Evolutionary conservation across 2,329 filamentous ascomycete species (phyloP).

Genomic region (Chrysoporthe cubensis): DNA sequence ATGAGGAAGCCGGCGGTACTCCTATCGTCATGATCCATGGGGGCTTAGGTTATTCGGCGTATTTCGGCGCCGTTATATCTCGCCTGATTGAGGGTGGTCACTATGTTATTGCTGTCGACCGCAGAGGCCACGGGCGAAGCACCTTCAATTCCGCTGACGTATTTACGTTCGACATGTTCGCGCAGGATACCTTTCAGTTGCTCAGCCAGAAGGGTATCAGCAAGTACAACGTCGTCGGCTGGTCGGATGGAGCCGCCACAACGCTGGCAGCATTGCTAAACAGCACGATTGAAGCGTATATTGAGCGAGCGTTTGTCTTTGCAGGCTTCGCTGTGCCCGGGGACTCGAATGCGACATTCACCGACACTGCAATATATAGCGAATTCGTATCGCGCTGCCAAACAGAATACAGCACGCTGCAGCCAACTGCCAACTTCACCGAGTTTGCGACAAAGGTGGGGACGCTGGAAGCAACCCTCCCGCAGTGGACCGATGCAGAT

Average conservation of each 20-base stretch:
- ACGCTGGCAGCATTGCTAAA: conserved; percentile 43
- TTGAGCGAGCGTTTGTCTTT: conserved; percentile 47
- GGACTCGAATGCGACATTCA: conserved; percentile 43
- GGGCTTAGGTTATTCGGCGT: conserved; percentile 47
- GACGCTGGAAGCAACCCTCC: conserved; percentile 43
- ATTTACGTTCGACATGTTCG: conserved; percentile 46
- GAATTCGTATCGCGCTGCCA: conserved; percentile 41
- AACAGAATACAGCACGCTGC: conserved; percentile 41
- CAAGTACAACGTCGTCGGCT: conserved; percentile 43
- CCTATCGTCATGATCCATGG: conserved; percentile 47
- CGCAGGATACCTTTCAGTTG: conserved; percentile 39
- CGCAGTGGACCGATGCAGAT: conserved; percentile 34
- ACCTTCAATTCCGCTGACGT: conserved; percentile 41
- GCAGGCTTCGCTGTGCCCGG: conserved; percentile 38
- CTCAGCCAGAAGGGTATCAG: conserved; percentile 38
- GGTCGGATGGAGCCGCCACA: conserved; percentile 47
- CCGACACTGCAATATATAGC: conserved; percentile 38
- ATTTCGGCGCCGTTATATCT: conserved; percentile 45
- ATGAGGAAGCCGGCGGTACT: conserved; percentile 33
- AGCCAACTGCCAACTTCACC: conserved; percentile 43
- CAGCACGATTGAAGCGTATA: conserved; percentile 36
- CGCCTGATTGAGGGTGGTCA: conserved; percentile 39
- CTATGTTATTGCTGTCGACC: conserved; percentile 47
- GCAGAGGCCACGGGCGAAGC: conserved; percentile 47
- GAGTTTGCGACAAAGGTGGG: conserved; percentile 43